Evolutionary conservation across 2,329 filamentous ascomycete species (phyloP).

Genomic region (Malbranchea cinnamomea): DNA sequence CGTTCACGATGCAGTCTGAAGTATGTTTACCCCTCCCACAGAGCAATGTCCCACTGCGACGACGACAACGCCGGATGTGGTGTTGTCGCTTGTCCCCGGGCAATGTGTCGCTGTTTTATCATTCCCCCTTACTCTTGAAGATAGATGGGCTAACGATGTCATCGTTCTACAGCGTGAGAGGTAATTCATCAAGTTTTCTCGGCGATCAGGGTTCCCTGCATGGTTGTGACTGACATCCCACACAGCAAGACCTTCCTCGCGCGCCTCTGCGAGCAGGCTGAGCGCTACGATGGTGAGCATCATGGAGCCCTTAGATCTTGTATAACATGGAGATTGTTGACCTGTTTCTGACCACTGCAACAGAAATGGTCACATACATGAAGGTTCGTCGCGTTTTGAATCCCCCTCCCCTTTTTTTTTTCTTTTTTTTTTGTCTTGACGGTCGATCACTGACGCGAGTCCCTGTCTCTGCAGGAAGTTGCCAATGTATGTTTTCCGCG

Average conservation of each 20-base stretch:
- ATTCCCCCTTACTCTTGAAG: slow-evolving; percentile 7
- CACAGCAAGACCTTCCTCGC: slow-evolving; percentile 98
- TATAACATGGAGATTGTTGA: slow-evolving; percentile 1
- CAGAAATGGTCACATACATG: slow-evolving; percentile 98
- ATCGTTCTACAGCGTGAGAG: slow-evolving; percentile 47
- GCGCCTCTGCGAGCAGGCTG: slow-evolving; percentile 98
- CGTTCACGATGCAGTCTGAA: slow-evolving; percentile 45
- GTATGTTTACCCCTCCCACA: slow-evolving; percentile 30
- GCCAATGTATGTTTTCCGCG: slow-evolving; percentile 53
- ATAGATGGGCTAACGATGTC: slow-evolving; percentile 14
- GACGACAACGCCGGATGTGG: slow-evolving; percentile 22
- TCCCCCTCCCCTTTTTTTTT: background rate
- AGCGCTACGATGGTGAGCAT: slow-evolving; percentile 85
- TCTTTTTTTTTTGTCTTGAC: background rate
- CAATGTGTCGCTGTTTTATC: slow-evolving; percentile 12
- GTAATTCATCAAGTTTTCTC: slow-evolving; percentile 33
- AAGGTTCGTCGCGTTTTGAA: slow-evolving; percentile 45
- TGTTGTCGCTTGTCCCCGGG: slow-evolving; percentile 15
- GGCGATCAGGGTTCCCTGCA: slow-evolving; percentile 7
- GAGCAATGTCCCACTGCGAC: no score
- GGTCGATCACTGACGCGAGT: slow-evolving; percentile 4
- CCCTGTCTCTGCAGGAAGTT: slow-evolving; percentile 52
- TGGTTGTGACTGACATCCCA: slow-evolving; percentile 21
- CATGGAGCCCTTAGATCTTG: background rate
- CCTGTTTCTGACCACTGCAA: slow-evolving; percentile 6